Base-by-base conservation (phyloP, 148 eudicot species). In the Persicaria maculosa region DNA sequence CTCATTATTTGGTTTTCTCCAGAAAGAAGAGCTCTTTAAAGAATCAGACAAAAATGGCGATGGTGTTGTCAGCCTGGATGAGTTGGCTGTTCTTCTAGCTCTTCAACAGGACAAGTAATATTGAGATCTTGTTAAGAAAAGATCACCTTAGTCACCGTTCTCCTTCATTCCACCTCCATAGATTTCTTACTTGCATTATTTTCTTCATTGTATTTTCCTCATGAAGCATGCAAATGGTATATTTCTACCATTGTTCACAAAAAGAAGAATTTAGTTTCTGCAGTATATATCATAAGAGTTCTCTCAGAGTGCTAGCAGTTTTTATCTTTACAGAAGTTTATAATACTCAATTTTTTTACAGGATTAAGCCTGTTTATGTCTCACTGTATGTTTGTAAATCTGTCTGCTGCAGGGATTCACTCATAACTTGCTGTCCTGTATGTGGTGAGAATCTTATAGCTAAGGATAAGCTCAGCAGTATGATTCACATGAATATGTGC, bases 11-110 rank as follows among this genome's bases (percentile, higher is more conserved):
- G 68, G 74, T 45, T 58, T 15, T 52, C 5, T 75, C 52, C 78
- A 94, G 98, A 94, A 94, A 88, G 97, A 87, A 81, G 97, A 86
- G 83, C 96, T 94, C 57, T 94, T 91, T 77, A 88, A 79, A 81
- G 87, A 82, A 62, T 97, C 98, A 77, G 98, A 94, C 79, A 81
- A 74, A 62, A 88, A 94, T 79, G 92, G 86, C 76, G 89, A 94
- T 80, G 93, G 93, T 68, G 87, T 78, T 78, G 98, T 94, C 74
- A 84, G 90, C 85, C 80, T 94, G 77, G 98, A 94, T 76, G 98
- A 94, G 85, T 81, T 94, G 84, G 97, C 98, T 79, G 77, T 77
- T 72, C 97, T 94, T 72, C 89, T 94, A 65, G 86, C 91, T 77
- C 45, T 81, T 80, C 90, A 84, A 22, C 95, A 91, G 80, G 96